Evolutionary conservation across 495 filamentous ascomycete genomes (phyloP).

Genomic region (Trichocladium antarcticum): DNA sequence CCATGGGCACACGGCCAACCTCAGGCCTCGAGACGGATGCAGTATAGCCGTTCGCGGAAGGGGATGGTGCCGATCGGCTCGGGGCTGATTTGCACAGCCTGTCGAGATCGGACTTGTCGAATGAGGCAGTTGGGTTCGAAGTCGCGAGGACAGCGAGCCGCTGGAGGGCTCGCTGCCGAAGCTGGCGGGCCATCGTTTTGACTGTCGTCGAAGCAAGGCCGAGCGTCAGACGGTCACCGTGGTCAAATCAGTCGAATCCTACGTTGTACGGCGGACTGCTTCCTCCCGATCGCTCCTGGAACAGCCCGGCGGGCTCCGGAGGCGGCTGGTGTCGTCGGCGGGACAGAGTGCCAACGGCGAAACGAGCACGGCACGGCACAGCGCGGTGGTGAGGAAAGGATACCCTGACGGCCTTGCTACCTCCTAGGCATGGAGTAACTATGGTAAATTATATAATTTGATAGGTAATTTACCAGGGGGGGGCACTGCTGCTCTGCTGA

Average conservation of each 20-base stretch:
- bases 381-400: not conserved
- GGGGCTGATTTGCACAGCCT: slow-evolving; percentile 49
- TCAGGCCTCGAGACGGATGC: slow-evolving; percentile 16
- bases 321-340: too few relatives aligned
- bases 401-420: too few relatives aligned
- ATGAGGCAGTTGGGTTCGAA: slow-evolving; percentile 37
- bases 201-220: too few relatives aligned
- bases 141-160: slow-evolving; percentile 58
- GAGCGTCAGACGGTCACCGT: too few relatives aligned
- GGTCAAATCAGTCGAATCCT: too few relatives aligned
- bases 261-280: too few relatives aligned
- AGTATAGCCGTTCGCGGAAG: slow-evolving; percentile 27
- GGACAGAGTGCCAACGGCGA: not conserved
- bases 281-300: too few relatives aligned
- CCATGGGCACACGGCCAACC: slow-evolving; percentile 41
- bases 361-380: not conserved
- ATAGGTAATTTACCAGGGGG: too few relatives aligned
- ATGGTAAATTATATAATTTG: too few relatives aligned
- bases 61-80: slow-evolving; percentile 22
- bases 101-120: slow-evolving; percentile 52
- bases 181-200: slow-evolving; percentile 41
- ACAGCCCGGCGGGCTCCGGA: too few relatives aligned
- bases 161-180: slow-evolving; percentile 55
- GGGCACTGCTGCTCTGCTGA: slow-evolving; percentile 10
- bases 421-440: too few relatives aligned